Evolutionary conservation across 2,329 filamentous ascomycete genomes (phyloP).

Genomic region (Hypoxylon sp.): DNA sequence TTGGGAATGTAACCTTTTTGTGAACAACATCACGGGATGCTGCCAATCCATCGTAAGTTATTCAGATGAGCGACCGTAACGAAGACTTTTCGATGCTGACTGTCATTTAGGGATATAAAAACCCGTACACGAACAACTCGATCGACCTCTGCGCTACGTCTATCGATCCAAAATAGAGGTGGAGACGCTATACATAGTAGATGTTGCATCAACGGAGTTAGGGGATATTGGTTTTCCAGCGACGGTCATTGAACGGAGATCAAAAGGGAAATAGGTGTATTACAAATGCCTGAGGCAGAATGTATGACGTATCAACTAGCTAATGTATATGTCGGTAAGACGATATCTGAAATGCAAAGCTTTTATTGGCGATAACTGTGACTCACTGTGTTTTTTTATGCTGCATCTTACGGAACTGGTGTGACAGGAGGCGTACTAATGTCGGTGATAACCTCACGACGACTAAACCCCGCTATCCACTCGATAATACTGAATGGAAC

Average conservation of each 20-base stretch:
- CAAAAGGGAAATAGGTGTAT: neutral
- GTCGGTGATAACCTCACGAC: slow-evolving; percentile 31
- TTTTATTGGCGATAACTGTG: neutral
- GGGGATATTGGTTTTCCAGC: neutral
- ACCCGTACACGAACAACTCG: slow-evolving; percentile 39
- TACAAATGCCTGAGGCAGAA: too few species aligned
- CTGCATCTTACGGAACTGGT: too few species aligned
- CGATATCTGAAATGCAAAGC: neutral
- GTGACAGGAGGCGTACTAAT: too few species aligned
- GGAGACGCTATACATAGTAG: neutral
- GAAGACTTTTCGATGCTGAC: neutral
- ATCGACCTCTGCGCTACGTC: slow-evolving; percentile 39
- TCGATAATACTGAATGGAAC: too few species aligned
- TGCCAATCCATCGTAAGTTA: slow-evolving; percentile 40
- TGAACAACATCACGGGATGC: slow-evolving; percentile 44
- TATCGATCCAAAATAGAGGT: slow-evolving; percentile 19
- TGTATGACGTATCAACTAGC: too few species aligned
- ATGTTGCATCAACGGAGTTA: neutral
- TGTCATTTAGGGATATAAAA: slow-evolving; percentile 38
- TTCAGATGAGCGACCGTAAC: neutral
- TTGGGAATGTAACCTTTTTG: slow-evolving; percentile 41
- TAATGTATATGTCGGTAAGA: neutral
- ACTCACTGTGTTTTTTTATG: too few species aligned
- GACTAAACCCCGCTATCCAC: too few species aligned
- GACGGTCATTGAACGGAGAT: neutral